These are phyloP conservation scores for Backusella parvicylindrica DNA, from an alignment of 192 early-diverging fungal genomes.

Conservation along the genomic window DNA sequence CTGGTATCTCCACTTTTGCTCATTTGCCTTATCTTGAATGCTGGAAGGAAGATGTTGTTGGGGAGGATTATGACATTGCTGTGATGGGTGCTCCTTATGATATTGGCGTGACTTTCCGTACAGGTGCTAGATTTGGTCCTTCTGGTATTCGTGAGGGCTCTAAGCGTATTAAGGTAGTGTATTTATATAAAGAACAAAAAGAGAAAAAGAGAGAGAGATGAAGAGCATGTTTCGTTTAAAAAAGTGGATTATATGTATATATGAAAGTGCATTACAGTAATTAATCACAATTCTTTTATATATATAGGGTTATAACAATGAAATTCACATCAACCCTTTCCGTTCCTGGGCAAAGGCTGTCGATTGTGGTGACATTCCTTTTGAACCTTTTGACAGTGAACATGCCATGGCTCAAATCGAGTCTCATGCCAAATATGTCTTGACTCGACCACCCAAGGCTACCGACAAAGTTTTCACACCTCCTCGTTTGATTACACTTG, in stretches of 20 bases:
- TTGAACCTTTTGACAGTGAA: conserved; percentile 28
- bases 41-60: conserved; percentile 19
- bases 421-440: conserved; percentile 14
- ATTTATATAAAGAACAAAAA: neutral
- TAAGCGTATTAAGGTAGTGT: conserved; percentile 30
- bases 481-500: conserved; percentile 27
- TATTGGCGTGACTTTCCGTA: conserved; percentile 36
- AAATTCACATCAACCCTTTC: conserved; percentile 28
- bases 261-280: neutral
- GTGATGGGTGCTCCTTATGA: conserved; percentile 33
- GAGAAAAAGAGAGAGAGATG: neutral
- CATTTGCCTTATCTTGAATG: conserved; percentile 32
- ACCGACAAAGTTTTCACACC: neutral
- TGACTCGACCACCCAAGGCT: conserved; percentile 12
- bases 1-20: conserved; percentile 35
- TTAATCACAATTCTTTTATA: neutral
- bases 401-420: conserved; percentile 31
- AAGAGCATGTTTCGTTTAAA: neutral
- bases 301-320: conserved; percentile 24
- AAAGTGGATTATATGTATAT: neutral
- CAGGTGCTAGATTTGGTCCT: conserved; percentile 35
- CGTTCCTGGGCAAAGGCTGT: conserved; percentile 29
- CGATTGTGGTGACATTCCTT: conserved; percentile 34
- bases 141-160: conserved; percentile 31
- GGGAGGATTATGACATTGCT: conserved; percentile 34